Percentiles rank a stretch among this genome's conserved stretches.
These are phyloP conservation scores for Fistulinella prunicolor DNA, from an alignment of 768 basidiomycete species.

Conservation along the genomic window DNA sequence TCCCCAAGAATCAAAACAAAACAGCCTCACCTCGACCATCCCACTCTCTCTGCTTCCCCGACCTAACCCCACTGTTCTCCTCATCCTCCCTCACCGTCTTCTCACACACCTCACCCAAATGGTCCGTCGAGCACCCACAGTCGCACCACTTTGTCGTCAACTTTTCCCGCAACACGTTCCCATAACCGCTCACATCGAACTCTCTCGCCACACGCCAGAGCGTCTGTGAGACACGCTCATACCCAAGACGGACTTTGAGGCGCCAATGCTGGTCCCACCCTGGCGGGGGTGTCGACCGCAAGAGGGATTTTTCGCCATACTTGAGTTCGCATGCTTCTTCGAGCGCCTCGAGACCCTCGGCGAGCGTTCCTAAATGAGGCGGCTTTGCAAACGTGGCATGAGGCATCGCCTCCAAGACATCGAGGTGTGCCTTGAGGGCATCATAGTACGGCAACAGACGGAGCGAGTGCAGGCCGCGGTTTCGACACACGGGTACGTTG, in stretches of 20 bases:
- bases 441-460: constrained; percentile 60
- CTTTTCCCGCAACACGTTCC: constrained; percentile 66
- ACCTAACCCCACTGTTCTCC: constrained; percentile 52
- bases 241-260: constrained; percentile 57
- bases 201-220: constrained; percentile 70
- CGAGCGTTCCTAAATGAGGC: constrained; percentile 57
- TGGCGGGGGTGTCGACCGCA: constrained; percentile 31
- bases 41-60: constrained; percentile 74
- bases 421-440: constrained; percentile 59
- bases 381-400: constrained; percentile 60
- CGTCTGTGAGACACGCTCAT: constrained; percentile 60
- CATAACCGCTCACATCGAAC: constrained; percentile 72
- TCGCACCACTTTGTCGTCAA: constrained; percentile 76
- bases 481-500: constrained; percentile 60
- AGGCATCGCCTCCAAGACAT: constrained; percentile 56
- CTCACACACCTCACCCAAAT: constrained; percentile 75
- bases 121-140: constrained; percentile 77
- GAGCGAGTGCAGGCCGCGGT: constrained; percentile 64
- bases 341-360: constrained; percentile 58
- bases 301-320: constrained; percentile 39
- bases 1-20: not conserved
- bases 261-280: constrained; percentile 60
- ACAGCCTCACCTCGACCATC: constrained; percentile 55
- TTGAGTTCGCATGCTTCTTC: constrained; percentile 63
- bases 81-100: constrained; percentile 69